These are phyloP conservation scores for Zhuliangozyma parablackwelliae DNA, from an alignment of 1,139 yeast species.

Conservation along the genomic window DNA sequence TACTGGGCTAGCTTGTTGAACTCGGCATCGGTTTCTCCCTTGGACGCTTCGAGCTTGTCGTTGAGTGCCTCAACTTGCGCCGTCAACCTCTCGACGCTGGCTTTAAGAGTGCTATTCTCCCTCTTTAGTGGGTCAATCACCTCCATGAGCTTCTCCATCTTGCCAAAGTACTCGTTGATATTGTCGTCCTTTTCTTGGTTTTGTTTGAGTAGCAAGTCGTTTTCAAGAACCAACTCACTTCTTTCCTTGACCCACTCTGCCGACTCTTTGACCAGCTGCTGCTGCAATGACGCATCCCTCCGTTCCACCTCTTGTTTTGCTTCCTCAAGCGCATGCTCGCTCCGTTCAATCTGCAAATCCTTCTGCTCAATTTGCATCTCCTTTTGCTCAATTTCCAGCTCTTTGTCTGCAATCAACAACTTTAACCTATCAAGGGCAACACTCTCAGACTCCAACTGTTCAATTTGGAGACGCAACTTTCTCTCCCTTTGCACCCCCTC, in stretches of 20 bases:
- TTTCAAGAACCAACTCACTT: not conserved
- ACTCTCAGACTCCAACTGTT: slow-evolving; percentile 12
- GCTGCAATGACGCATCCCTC: too few relatives aligned
- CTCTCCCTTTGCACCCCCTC: slow-evolving; percentile 15
- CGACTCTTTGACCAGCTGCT: too few relatives aligned
- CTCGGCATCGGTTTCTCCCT: slow-evolving; percentile 26
- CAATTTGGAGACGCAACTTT: slow-evolving; percentile 16
- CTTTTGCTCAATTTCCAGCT: not conserved
- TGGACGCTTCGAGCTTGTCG: slow-evolving; percentile 33
- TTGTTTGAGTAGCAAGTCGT: not conserved
- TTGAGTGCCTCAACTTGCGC: slow-evolving; percentile 19
- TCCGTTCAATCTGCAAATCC: too few relatives aligned
- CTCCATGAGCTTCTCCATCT: slow-evolving; percentile 19
- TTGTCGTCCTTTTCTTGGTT: slow-evolving; percentile 18
- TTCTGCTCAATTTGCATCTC: not conserved
- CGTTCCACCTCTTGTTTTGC: too few relatives aligned
- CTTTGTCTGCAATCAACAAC: not conserved
- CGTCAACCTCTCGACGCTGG: slow-evolving; percentile 8
- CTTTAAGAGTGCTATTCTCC: slow-evolving; percentile 6
- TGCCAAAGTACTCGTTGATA: slow-evolving; percentile 21
- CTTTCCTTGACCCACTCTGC: too few relatives aligned
- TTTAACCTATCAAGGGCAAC: not conserved
- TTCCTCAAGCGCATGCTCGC: too few relatives aligned
- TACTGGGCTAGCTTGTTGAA: slow-evolving; percentile 60
- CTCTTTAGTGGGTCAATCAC: slow-evolving; percentile 15